Percentiles rank a stretch among this genome's conserved stretches.
phyloP scores from a whole-genome alignment of 495 filamentous ascomycete genomes.

The Podospora pseudoanserina region DNA sequence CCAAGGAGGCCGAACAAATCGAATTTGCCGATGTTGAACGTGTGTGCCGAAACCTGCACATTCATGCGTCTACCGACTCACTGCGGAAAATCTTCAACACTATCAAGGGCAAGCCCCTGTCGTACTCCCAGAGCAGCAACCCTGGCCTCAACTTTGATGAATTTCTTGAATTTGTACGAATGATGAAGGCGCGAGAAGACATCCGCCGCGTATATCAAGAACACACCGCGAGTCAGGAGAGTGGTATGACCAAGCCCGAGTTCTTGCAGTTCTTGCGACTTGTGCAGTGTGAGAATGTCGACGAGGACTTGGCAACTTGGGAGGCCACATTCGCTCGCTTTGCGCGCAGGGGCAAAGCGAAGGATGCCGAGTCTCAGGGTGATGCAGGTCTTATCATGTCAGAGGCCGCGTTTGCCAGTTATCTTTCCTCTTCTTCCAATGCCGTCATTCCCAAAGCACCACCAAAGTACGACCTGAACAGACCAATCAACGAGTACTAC shows the following conservation, averaged over 20 bases:
- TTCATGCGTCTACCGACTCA: constrained; percentile 74
- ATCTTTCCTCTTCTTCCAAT: constrained; percentile 71
- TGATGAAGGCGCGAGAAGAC: constrained; percentile 80
- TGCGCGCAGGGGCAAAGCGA: constrained; percentile 59
- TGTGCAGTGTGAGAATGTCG: constrained; percentile 71
- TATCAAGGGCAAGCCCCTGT: constrained; percentile 52
- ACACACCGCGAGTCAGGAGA: constrained; percentile 47
- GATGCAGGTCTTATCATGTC: constrained; percentile 57
- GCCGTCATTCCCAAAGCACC: constrained; percentile 55
- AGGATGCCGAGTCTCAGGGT: constrained; percentile 38
- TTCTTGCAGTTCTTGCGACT: constrained; percentile 74
- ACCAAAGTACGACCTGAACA: constrained; percentile 59
- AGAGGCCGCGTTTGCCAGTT: constrained; percentile 69
- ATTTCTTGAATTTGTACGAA: constrained; percentile 75
- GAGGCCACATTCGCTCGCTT: constrained; percentile 69
- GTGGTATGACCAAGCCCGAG: constrained; percentile 63
- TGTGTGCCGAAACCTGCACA: constrained; percentile 81
- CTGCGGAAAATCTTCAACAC: constrained; percentile 71
- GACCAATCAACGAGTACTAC: constrained; percentile 94
- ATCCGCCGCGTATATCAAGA: constrained; percentile 64
- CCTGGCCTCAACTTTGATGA: constrained; percentile 68
- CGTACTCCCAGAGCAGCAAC: constrained; percentile 33
- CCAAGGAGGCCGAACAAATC: constrained; percentile 63
- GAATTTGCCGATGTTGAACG: constrained; percentile 72
- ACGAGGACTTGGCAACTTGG: constrained; percentile 62